A percentile compares a stretch with the other conserved stretches of the same genome.
Evolutionary conservation across 108 stramenopile genomes (phyloP).

Genomic region (Skeletonema tropicum): DNA sequence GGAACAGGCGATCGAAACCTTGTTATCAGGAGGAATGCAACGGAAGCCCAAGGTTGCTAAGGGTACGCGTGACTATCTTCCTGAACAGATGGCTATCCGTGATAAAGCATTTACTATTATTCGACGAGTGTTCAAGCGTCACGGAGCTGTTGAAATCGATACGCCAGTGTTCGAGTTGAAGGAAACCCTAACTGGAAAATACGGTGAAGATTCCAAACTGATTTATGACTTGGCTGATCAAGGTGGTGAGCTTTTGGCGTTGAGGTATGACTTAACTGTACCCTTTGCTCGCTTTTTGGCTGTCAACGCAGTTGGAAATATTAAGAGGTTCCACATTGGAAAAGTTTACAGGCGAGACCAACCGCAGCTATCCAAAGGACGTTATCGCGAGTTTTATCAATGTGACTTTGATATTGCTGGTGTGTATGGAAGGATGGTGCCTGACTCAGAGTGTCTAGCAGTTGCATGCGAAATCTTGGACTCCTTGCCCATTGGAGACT

Average conservation of each 20-base stretch:
- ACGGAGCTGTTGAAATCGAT: constrained; percentile 93
- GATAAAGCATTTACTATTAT: constrained; percentile 85
- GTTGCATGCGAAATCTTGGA: constrained; percentile 88
- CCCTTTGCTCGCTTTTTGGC: constrained; percentile 93
- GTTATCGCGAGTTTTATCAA: constrained; percentile 95
- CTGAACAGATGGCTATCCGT: constrained; percentile 89
- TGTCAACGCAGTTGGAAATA: constrained; percentile 84
- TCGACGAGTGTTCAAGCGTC: constrained; percentile 87
- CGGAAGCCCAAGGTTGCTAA: constrained; percentile 85
- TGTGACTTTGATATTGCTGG: constrained; percentile 94
- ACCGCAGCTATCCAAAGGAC: constrained; percentile 74
- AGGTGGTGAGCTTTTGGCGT: constrained; percentile 81
- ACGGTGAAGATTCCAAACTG: constrained; percentile 91
- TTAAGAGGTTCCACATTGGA: constrained; percentile 92
- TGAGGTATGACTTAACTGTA: constrained; percentile 92
- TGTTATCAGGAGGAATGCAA: constrained; percentile 59
- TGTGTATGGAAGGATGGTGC: constrained; percentile 77
- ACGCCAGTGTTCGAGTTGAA: constrained; percentile 94
- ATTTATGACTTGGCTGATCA: constrained; percentile 95
- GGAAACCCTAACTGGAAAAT: constrained; percentile 93
- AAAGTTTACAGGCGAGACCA: constrained; percentile 93
- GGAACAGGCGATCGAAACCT: constrained; percentile 32
- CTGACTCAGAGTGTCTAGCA: constrained; percentile 87
- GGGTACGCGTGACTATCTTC: constrained; percentile 81
- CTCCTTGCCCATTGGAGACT: constrained; percentile 86